Base-by-base conservation (phyloP, 306 rosid species). In the Delonix regia region DNA sequence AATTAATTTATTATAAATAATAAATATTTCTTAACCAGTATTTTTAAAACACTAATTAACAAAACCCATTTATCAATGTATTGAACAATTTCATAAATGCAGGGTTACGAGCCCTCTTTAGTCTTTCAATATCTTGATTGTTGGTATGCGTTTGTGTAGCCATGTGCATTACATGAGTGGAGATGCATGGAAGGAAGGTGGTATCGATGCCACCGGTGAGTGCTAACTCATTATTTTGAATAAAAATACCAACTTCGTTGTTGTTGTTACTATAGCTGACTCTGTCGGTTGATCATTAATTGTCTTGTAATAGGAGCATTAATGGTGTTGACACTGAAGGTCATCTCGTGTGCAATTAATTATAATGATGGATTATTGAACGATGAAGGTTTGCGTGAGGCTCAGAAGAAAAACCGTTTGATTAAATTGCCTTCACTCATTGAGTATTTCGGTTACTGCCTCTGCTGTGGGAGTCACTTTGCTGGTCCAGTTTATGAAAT, bases 101-200 rank as follows among this genome's bases (percentile, higher is more conserved):
- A 36, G 71, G 41, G 38, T 12, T 39, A 24, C 12, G n/a, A 22
- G 18, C 67, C 53, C 14, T 36, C 57, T 36, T 47, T 66, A 21
- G 42, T 48, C 28, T 63, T 44, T 12, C 30, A 30, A 13, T 75
- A 60, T 57, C 52, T 80, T 91, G 79, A 88, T 78, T 19, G 5
- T 82, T 76, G 39, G 41, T 79, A 55, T 55, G 28, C 52, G 10
- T 61, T 73, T 80, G 47, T 87, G 75, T 84, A 94, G 99, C 91
- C 99, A 95, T 86, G 88, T 91, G 69, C 91, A 82, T 87, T 95
- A 95, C 88, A 95, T 95, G 99, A 95, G 99, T 79, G 99, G 99
- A 39, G 99, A 95, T 65, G 98, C 98, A 73, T 95, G 99, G 99
- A 95, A 95, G 82, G 99, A 95, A 83, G 99, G 99, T 67, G 98